phyloP scores from a whole-genome alignment of 495 filamentous ascomycete genomes.

The Usnea hakonensis region DNA sequence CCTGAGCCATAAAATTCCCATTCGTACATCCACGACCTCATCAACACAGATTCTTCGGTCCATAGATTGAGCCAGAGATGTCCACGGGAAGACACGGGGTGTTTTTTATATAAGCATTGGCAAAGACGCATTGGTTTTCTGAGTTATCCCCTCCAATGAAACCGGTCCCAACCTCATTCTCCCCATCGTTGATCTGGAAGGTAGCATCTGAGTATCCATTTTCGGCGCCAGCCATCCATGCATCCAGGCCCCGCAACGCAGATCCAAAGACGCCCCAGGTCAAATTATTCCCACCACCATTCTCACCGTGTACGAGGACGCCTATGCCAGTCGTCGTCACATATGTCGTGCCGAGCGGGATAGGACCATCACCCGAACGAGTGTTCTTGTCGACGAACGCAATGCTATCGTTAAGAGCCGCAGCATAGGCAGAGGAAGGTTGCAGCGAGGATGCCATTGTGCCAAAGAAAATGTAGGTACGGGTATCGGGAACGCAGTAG shows the following conservation, averaged over 20 bases:
- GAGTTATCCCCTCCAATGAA: neutral
- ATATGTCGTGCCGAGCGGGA: neutral
- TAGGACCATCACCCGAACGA: neutral
- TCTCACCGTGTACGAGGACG: neutral
- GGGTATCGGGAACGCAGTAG: neutral
- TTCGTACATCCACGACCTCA: too few species aligned
- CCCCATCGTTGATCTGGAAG: neutral
- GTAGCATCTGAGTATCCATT: neutral
- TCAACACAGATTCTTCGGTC: too few species aligned
- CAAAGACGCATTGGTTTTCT: neutral
- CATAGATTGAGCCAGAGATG: too few species aligned
- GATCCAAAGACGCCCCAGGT: neutral
- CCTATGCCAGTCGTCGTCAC: neutral
- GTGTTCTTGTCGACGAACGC: neutral
- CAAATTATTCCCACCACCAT: neutral
- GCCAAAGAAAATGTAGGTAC: neutral
- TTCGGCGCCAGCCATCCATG: neutral
- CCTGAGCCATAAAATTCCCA: too few species aligned
- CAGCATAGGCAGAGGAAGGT: neutral
- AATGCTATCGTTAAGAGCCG: neutral
- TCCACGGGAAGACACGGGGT: neutral
- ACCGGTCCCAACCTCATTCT: neutral
- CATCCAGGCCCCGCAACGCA: neutral
- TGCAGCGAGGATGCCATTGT: neutral
- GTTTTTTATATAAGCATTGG: neutral